A percentile compares a stretch with the other conserved stretches of the same genome.
Conservation (phyloP, 1,284 basidiomycete species). For the Sphaerobolus stellatus region DNA sequence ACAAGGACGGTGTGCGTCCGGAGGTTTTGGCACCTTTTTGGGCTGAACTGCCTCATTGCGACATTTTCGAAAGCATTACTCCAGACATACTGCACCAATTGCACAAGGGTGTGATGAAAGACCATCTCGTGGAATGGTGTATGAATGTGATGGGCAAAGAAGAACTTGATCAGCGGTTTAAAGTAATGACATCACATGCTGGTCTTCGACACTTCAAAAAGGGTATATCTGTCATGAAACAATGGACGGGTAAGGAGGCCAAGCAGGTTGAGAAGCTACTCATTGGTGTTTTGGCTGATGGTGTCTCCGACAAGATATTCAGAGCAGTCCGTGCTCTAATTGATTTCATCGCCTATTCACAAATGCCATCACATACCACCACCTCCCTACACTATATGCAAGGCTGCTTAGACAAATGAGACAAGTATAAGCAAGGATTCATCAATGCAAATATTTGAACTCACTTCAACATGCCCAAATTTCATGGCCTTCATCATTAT, state of each 20-base stretch:
- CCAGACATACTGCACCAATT: conserved; percentile 25
- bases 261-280: conserved; percentile 13
- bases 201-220: conserved; percentile 25
- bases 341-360: conserved; percentile 15
- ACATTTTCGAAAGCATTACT: conserved; percentile 26
- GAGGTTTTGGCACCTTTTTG: conserved; percentile 19
- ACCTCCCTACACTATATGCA: conserved; percentile 13
- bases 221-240: conserved; percentile 24
- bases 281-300: conserved; percentile 13
- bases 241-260: conserved; percentile 23
- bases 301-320: conserved; percentile 8
- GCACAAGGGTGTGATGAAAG: conserved; percentile 32
- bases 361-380: neutral
- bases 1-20: neutral
- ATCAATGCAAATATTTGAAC: neutral
- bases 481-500: conserved; percentile 32
- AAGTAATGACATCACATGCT: conserved; percentile 15
- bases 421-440: conserved; percentile 18
- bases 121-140: conserved; percentile 28
- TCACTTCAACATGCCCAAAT: conserved; percentile 22
- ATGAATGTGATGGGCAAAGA: conserved; percentile 11
- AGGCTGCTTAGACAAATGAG: conserved; percentile 13
- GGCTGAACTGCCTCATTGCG: conserved; percentile 21
- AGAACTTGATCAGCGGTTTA: conserved; percentile 26
- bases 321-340: conserved; percentile 1